Evolutionary conservation across 2,329 filamentous ascomycete species (phyloP), one percentile per base, ranked within the genome.

Genomic region (Trichoderma brevicompactum): DNA sequence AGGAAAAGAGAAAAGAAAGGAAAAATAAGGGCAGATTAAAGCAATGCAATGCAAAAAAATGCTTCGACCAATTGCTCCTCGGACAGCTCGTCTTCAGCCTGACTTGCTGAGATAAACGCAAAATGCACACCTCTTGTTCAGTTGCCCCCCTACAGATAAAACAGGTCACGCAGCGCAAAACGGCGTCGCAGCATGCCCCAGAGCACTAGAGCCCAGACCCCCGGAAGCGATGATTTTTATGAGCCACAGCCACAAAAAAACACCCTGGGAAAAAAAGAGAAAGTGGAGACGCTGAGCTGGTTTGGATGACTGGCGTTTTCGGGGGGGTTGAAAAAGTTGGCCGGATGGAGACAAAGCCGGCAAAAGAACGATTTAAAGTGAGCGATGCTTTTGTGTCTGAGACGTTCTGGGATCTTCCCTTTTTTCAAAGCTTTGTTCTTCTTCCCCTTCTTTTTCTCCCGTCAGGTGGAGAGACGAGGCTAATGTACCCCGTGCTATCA

Each of bases 231-330:
- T n/a, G 19, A n/a, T n/a, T 12, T 13, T 12, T 40, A n/a, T 32
- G 8, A 55, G 53, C 38, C 53, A 55, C 36, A 43, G 54, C 54
- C 54, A 34, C 41, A 28, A 28, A 28, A n/a, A n/a, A n/a, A n/a
- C n/a, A n/a, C 23, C 23, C 23, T 28, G 2, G 23, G 41, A 12
- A 34, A 41, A 46, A 36, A 15, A 38, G 13, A 28, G 36, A 28
- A 50, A 52, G 58, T 61, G 58, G 58, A 15, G 58, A 40, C 58
- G 15, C n/a, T 43, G 54, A 41, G 54, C 40, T 43, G 58, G 56
- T 41, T 61, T 49, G 19, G 58, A 49, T 50, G 58, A 52, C 46
- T 50, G 58, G 58, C 58, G 56, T 40, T 50, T 50, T 41, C 23
- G 40, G 40, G 32, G 32, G 32, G 49, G 28, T 50, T 28, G 36